Base-by-base conservation (phyloP, 805 yeast genomes). In the Hanseniaspora meyeri region DNA sequence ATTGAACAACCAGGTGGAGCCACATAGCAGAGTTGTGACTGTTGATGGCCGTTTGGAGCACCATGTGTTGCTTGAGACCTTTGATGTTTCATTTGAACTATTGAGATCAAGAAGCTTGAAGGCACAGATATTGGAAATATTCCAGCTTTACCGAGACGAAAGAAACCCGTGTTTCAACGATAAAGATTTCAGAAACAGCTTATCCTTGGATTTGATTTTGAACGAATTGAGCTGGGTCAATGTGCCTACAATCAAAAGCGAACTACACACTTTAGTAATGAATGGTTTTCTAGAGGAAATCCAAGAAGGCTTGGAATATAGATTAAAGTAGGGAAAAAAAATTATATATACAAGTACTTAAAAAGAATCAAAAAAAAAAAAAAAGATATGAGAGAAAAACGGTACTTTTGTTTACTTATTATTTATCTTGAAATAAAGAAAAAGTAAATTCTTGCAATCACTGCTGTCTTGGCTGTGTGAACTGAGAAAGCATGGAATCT, bases 1-100 rank as follows among this genome's bases (percentile, higher is more conserved):
- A 0, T 46, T 62, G 14, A 72, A 65, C 2, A 34, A 32, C 36
- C 70, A 64, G 2, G 71, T 70, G 20, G 70, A 70, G 55, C 58
- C 62, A 2, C 60, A 67, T 29, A 66, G 72, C 24, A 47, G 60
- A 9, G 62, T 67, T n/a, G 61, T 71, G 2, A 59, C 67, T 20
- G 69, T 71, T 19, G 66, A 66, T 45, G 58, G 58, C 4, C 43
- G 58, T 14, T 49, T 55, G 38, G 55, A 55, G 38, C 51, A 49
- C 36, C 58, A 55, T 39, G 55, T 55, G 31, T 32, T 55, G 14
- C 29, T 55, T 27, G 53, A 55, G 27, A 40, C 49, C 7, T 55
- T 55, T 46, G 55, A 55, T 37, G 37, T 49, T 27, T 43, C 58
- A 0, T 55, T 55, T 45, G 58, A 55, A 16, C 34, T 55, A 29